Evolutionary conservation across 805 yeast genomes (phyloP).

Genomic region (Saturnispora zaruensis): DNA sequence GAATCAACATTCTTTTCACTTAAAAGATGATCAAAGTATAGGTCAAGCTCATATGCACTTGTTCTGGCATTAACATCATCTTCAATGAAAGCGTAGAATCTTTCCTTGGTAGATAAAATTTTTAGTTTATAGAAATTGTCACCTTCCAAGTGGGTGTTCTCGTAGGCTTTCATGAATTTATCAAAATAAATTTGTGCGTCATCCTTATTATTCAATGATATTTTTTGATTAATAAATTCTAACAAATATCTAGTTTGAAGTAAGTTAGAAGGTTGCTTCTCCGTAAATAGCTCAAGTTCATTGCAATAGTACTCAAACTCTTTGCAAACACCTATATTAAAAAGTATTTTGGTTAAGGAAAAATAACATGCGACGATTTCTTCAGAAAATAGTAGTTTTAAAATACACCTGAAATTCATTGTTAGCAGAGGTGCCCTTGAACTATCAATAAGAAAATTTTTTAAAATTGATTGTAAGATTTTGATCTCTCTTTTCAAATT

Average conservation of each 20-base stretch:
- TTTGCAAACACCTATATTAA: slow-evolving; percentile 46
- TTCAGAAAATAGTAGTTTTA: slow-evolving; percentile 31
- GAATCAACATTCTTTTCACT: neutral
- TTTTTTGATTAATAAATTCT: slow-evolving; percentile 19
- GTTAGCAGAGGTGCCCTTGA: slow-evolving; percentile 15
- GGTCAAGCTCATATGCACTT: slow-evolving; percentile 1
- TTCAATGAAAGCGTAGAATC: neutral
- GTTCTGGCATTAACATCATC: neutral
- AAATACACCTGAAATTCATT: slow-evolving; percentile 15
- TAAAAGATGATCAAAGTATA: neutral
- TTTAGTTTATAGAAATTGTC: neutral
- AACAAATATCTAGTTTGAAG: slow-evolving; percentile 17
- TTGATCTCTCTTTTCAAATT: slow-evolving; percentile 44
- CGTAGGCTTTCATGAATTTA: neutral
- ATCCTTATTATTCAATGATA: slow-evolving; percentile 13
- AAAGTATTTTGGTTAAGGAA: slow-evolving; percentile 31
- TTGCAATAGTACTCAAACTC: slow-evolving; percentile 47
- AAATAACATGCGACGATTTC: slow-evolving; percentile 33
- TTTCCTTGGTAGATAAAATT: slow-evolving; percentile 1
- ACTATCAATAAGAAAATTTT: slow-evolving; percentile 27
- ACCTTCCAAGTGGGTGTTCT: neutral
- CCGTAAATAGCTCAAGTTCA: slow-evolving; percentile 38
- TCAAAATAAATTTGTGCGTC: slow-evolving; percentile 13
- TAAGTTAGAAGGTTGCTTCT: slow-evolving; percentile 23
- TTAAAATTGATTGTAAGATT: slow-evolving; percentile 44